Evolutionary conservation across 2,329 filamentous ascomycete genomes (phyloP).

Genomic region (Tolypocladium nubicola): DNA sequence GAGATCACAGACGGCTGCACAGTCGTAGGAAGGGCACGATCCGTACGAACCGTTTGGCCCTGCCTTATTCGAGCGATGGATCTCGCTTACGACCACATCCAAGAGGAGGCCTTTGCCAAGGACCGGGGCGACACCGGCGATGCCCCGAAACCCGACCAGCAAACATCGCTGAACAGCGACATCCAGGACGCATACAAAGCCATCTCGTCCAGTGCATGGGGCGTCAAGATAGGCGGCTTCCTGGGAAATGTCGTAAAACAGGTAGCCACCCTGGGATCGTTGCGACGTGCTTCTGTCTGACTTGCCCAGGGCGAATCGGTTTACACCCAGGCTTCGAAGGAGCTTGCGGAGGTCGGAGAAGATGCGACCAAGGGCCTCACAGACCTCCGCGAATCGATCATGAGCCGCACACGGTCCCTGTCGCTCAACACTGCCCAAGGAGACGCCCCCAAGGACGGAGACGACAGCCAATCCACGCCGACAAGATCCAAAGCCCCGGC

Average conservation of each 20-base stretch:
- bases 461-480: conserved; percentile 34
- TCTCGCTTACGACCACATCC: conserved; percentile 93
- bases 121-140: conserved; percentile 38
- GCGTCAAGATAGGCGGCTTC: conserved; percentile 75
- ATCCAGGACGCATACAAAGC: conserved; percentile 93
- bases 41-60: neutral
- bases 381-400: conserved; percentile 55
- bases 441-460: conserved; percentile 18
- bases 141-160: conserved; percentile 28
- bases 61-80: conserved; percentile 53
- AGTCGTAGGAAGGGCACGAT: neutral
- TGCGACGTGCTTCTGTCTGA: neutral
- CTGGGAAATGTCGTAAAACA: conserved; percentile 90
- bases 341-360: conserved; percentile 67
- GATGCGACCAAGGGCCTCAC: conserved; percentile 76
- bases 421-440: conserved; percentile 43
- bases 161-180: conserved; percentile 66
- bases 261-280: conserved; percentile 30
- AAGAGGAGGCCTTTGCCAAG: conserved; percentile 64
- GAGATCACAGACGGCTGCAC: neutral
- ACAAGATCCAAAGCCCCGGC: conserved; percentile 26
- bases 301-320: conserved; percentile 59
- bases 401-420: conserved; percentile 63
- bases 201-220: conserved; percentile 87
- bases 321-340: conserved; percentile 78